phyloP scores from a whole-genome alignment of 495 filamentous ascomycete species.

The Hyaloscypha bicolor region DNA sequence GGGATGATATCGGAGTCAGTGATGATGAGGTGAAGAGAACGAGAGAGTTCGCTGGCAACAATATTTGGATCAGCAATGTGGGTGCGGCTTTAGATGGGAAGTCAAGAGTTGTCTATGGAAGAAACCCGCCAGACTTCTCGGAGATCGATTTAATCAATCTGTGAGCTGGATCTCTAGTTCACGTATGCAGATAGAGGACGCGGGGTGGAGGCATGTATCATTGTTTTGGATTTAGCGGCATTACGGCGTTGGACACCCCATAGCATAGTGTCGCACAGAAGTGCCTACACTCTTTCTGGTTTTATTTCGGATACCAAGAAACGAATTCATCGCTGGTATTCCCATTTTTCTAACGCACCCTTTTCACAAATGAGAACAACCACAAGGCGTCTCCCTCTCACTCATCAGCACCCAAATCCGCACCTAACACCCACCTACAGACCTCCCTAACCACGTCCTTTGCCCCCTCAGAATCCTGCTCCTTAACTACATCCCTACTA shows the following conservation, averaged over 20 bases:
- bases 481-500: background rate
- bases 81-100: slow-evolving; percentile 85
- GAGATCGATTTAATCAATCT: slow-evolving; percentile 87
- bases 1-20: slow-evolving; percentile 86
- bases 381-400: background rate
- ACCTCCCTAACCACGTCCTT: slow-evolving; percentile 9
- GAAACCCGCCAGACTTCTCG: slow-evolving; percentile 89
- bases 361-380: background rate
- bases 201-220: background rate
- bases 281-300: background rate
- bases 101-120: slow-evolving; percentile 81
- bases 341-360: background rate
- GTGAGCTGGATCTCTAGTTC: slow-evolving; percentile 36
- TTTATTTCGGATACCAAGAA: background rate
- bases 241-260: background rate
- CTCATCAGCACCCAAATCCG: slow-evolving; percentile 3
- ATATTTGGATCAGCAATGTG: slow-evolving; percentile 94
- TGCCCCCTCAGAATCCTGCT: background rate
- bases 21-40: slow-evolving; percentile 89
- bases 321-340: background rate
- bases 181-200: background rate
- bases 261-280: background rate
- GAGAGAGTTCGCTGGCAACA: slow-evolving; percentile 65
- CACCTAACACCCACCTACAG: slow-evolving; percentile 4
- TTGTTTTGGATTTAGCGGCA: background rate